Conservation (phyloP, 2,329 filamentous ascomycete species). For the Epichloe amarillans region DNA sequence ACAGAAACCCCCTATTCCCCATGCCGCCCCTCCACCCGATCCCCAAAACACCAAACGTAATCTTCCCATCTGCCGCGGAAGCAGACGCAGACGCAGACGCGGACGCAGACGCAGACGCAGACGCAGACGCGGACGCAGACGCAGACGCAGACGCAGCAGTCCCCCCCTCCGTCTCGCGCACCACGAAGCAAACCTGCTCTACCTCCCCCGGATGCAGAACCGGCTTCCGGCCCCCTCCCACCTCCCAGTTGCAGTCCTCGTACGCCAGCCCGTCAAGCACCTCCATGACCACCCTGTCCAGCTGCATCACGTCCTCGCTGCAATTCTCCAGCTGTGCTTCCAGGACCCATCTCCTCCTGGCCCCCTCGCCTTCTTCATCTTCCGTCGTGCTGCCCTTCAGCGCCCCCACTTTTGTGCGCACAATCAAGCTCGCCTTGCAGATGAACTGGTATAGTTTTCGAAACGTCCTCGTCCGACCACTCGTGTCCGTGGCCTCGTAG, state of each 20-base stretch:
- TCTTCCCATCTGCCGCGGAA: slow-evolving; percentile 39
- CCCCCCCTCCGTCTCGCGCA: slow-evolving; percentile 30
- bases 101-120: not conserved
- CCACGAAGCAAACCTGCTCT: slow-evolving; percentile 52
- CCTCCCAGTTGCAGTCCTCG: slow-evolving; percentile 44
- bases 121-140: slow-evolving; percentile 18
- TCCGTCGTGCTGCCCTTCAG: slow-evolving; percentile 22
- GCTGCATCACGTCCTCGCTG: slow-evolving; percentile 66
- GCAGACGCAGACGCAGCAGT: slow-evolving; percentile 14
- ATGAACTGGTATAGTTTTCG: slow-evolving; percentile 95
- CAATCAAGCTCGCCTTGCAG: slow-evolving; percentile 77
- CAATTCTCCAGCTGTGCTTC: slow-evolving; percentile 96
- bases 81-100: slow-evolving; percentile 16
- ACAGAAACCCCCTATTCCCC: slow-evolving; percentile 78
- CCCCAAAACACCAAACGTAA: slow-evolving; percentile 66
- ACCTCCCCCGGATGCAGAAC: slow-evolving; percentile 48
- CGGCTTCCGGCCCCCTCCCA: slow-evolving; percentile 27
- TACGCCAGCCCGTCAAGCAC: slow-evolving; percentile 37
- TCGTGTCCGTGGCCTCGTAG: slow-evolving; percentile 67
- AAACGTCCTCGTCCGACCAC: slow-evolving; percentile 68
- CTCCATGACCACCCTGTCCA: slow-evolving; percentile 53
- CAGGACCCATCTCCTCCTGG: slow-evolving; percentile 50
- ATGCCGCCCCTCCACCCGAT: slow-evolving; percentile 84
- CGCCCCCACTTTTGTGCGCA: slow-evolving; percentile 75
- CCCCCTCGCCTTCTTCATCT: not conserved